Conservation (phyloP, 2,329 filamentous ascomycete genomes). For the Colletotrichum noveboracense region DNA sequence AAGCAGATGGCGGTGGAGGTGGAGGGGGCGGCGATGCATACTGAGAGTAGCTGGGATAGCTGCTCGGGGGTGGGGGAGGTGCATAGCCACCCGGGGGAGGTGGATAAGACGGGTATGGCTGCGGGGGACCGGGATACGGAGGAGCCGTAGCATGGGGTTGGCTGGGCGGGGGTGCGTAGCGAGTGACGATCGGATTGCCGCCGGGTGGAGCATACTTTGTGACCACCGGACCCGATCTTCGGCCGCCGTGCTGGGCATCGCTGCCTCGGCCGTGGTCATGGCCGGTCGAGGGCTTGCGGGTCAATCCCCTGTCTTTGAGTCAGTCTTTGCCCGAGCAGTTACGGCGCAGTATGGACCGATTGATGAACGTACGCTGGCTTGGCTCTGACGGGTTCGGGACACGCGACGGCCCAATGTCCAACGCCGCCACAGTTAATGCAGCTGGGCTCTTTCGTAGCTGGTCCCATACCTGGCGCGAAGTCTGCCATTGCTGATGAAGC, state of each 20-base stretch:
- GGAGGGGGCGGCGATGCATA: conserved; percentile 7
- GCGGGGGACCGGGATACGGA: conserved; percentile 19
- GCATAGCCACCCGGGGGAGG: neutral
- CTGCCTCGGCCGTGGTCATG: neutral
- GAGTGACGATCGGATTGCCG: conserved; percentile 18
- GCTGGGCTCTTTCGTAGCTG: conserved; percentile 16
- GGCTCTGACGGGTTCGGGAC: conserved; percentile 18
- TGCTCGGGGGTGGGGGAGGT: conserved; percentile 5
- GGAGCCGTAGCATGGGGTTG: conserved; percentile 7
- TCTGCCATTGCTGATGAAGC: neutral
- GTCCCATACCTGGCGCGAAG: conserved; percentile 11
- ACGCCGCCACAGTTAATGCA: conserved; percentile 21
- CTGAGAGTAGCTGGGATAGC: conserved; percentile 1
- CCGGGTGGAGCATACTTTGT: conserved; percentile 18
- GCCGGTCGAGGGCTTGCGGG: conserved; percentile 4
- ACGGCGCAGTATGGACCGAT: neutral
- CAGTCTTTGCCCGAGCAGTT: neutral
- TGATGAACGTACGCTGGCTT: conserved; percentile 14
- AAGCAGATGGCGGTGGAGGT: neutral
- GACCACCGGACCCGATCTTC: conserved; percentile 14
- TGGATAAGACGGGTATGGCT: conserved; percentile 5
- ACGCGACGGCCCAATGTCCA: conserved; percentile 21
- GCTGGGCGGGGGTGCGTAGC: conserved; percentile 19
- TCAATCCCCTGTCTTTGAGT: conserved; percentile 5
- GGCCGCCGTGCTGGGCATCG: conserved; percentile 2